Evolutionary conservation across 148 eudicot species (phyloP).

Genomic region (Fagopyrum esculentum): DNA sequence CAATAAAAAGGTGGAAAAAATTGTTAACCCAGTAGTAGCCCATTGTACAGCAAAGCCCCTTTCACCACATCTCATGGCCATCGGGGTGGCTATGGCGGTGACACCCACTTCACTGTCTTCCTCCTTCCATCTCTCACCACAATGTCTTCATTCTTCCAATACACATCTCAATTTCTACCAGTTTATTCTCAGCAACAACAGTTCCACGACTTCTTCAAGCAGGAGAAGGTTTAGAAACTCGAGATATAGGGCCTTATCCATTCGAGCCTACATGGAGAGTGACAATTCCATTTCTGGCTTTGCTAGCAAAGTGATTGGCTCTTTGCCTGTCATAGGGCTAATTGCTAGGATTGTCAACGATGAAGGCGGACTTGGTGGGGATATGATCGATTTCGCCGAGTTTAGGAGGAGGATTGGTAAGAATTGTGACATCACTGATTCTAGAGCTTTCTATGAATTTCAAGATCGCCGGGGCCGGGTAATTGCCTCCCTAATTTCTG

Average conservation of each 20-base stretch:
- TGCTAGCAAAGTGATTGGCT: conserved; percentile 59
- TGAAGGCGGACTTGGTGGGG: conserved; percentile 80
- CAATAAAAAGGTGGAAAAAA: too few species aligned
- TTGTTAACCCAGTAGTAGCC: too few species aligned
- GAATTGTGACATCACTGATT: conserved; percentile 61
- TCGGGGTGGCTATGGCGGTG: not conserved
- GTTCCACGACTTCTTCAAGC: not conserved
- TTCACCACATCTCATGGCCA: not conserved
- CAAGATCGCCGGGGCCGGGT: conserved; percentile 72
- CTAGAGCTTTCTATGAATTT: conserved; percentile 63
- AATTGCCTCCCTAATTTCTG: not conserved
- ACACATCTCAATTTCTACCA: not conserved
- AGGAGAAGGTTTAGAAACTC: not conserved
- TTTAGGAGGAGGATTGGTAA: conserved; percentile 80
- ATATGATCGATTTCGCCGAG: conserved; percentile 78
- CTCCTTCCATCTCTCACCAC: not conserved
- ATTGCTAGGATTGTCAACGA: conserved; percentile 62
- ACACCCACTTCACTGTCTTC: conserved; percentile 10
- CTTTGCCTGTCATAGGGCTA: conserved; percentile 74
- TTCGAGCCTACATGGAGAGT: conserved; percentile 61
- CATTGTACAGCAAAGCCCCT: too few species aligned
- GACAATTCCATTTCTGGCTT: conserved; percentile 48
- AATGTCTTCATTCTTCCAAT: not conserved
- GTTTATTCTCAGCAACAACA: not conserved
- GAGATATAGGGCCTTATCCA: conserved; percentile 20